phyloP scores from a whole-genome alignment of 768 basidiomycete genomes.

The Russula foetens region DNA sequence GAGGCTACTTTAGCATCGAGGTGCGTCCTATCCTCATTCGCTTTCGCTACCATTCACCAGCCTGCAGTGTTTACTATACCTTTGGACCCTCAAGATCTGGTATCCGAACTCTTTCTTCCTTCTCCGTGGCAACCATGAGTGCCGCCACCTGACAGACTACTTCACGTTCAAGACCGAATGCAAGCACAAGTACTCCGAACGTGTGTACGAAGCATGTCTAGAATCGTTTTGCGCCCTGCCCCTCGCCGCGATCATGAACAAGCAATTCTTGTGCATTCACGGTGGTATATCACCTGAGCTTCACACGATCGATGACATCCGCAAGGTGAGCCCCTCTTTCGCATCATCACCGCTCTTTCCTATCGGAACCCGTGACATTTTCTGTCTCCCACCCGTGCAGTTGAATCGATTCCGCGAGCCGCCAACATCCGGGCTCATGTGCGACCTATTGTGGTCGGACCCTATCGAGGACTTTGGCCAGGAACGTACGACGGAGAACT shows the following conservation, averaged over 20 bases:
- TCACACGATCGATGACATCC: constrained; percentile 91
- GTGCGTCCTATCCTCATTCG: constrained; percentile 30
- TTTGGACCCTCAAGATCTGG: constrained; percentile 99
- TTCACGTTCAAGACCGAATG: constrained; percentile 99
- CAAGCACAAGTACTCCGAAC: constrained; percentile 98
- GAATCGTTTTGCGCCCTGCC: constrained; percentile 94
- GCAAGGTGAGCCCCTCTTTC: constrained; percentile 47
- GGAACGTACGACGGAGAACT: constrained; percentile 83
- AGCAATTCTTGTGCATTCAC: constrained; percentile 97
- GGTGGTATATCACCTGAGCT: constrained; percentile 95
- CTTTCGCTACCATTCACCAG: constrained; percentile 2
- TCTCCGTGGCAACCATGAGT: constrained; percentile 97
- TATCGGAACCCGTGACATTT: background rate
- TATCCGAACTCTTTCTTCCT: constrained; percentile 96
- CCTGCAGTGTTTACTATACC: constrained; percentile 87
- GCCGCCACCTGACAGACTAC: constrained; percentile 96
- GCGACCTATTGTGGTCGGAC: constrained; percentile 97
- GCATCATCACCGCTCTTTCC: background rate
- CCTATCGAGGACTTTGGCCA: constrained; percentile 96
- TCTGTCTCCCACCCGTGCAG: constrained; percentile 32
- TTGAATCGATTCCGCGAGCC: constrained; percentile 98
- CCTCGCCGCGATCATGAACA: constrained; percentile 97
- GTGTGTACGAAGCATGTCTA: constrained; percentile 96
- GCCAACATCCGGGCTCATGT: constrained; percentile 96
- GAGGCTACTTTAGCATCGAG: constrained; percentile 72